Evolutionary conservation across 371 early-diverging fungal species (phyloP).

Genomic region (Blakeslea trispora): DNA sequence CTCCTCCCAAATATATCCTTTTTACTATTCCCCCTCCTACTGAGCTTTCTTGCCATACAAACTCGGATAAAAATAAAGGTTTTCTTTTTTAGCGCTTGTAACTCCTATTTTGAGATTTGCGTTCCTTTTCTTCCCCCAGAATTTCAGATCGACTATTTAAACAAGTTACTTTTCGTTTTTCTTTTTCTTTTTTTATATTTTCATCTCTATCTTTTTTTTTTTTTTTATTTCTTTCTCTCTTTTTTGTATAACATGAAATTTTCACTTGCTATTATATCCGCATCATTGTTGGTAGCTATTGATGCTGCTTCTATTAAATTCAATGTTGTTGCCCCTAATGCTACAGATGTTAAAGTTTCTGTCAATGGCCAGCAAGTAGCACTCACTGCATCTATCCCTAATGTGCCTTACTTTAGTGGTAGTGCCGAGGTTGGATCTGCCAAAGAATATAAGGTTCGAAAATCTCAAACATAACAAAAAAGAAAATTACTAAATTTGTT

Average conservation of each 20-base stretch:
- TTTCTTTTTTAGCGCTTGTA: slow-evolving; percentile 6
- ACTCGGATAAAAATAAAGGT: background rate
- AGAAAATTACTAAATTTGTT: background rate
- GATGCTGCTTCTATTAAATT: slow-evolving; percentile 49
- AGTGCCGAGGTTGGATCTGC: slow-evolving; percentile 37
- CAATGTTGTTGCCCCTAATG: slow-evolving; percentile 56
- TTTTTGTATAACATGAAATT: slow-evolving; percentile 24
- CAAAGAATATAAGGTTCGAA: slow-evolving; percentile 42
- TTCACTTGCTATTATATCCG: slow-evolving; percentile 24
- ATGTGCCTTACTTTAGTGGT: slow-evolving; percentile 50
- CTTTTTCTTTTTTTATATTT: slow-evolving; percentile 1
- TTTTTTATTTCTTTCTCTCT: slow-evolving; percentile 10
- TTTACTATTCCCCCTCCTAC: slow-evolving; percentile 2
- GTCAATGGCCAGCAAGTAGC: slow-evolving; percentile 44
- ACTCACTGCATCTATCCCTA: slow-evolving; percentile 44
- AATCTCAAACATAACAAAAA: background rate
- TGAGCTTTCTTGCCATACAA: slow-evolving; percentile 1
- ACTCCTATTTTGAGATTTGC: slow-evolving; percentile 25
- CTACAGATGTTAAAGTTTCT: slow-evolving; percentile 47
- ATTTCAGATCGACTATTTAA: background rate
- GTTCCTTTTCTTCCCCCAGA: too few species aligned
- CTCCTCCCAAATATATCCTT: background rate
- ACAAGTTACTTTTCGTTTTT: background rate
- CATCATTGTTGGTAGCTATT: slow-evolving; percentile 23
- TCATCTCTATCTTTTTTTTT: slow-evolving; percentile 3